Base-by-base conservation (phyloP, 2,329 filamentous ascomycete genomes). In the Paraconiothyrium sp. region DNA sequence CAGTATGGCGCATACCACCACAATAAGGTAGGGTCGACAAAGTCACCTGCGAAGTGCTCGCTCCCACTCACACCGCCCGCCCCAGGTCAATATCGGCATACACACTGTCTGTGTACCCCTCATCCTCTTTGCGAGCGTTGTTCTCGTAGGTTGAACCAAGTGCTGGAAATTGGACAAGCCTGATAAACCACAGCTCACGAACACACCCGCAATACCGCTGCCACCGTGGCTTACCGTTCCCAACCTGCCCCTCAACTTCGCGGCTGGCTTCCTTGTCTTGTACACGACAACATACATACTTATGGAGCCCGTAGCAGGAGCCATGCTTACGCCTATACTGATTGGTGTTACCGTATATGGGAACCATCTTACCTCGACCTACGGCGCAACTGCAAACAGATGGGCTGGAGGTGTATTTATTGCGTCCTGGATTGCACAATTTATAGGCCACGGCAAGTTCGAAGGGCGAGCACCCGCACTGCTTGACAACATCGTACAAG, bases 261-360 rank as follows among this genome's bases (percentile, higher is more conserved):
- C 86, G 54, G 89, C 88, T 3, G 81, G 87, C 61, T 82, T 79
- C 56, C 84, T 84, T 46, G 71, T 88, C 10, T 69, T 89, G 32
- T 97, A 95, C 80, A 86, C 90, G 41, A 86, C 86, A 1, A 86
- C 97, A 58, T 99, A 98, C 76, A 85, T 98, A 51, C 86, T 99
- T 24, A 90, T 99, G 73, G 95, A 99, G 76, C 95, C 95, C 0
- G 93, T 98, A 0, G 95, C 95, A 11, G 95, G 95, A 54, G 89
- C 88, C 11, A 82, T 92, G 32, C 83, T 97, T 46, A 89, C 92
- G 6, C 86, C 92, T 3, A 83, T 97, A 35, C 89, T 97, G 62
- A 82, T 98, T 47, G 90, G 83, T 22, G 88, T 87, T 58, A 90
- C 93, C 10, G 93, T 92, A 4, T 88, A 86, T 60, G 87, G 87